A percentile compares a stretch with the other conserved stretches of the same genome.
Conservation (phyloP, 768 basidiomycete genomes). For the Kwoniella newhampshirensis region DNA sequence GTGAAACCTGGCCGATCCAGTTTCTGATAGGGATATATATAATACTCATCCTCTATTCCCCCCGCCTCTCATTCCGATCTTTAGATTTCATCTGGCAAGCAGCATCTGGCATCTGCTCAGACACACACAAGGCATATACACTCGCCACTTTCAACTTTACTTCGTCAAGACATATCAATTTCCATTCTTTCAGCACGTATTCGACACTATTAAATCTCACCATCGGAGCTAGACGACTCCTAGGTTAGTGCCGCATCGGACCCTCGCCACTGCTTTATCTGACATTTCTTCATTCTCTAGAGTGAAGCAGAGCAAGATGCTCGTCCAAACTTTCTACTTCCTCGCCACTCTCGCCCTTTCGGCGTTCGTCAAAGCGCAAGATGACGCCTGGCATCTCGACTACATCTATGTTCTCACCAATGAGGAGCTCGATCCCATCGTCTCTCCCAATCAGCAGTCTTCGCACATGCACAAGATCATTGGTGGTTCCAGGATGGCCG, state of each 20-base stretch:
- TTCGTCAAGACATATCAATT: background rate
- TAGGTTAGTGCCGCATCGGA: background rate
- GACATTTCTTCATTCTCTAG: background rate
- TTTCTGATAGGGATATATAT: constrained; percentile 10
- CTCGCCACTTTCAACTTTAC: background rate
- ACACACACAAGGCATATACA: background rate
- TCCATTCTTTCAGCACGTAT: background rate
- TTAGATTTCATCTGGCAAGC: background rate
- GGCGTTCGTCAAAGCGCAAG: constrained; percentile 15
- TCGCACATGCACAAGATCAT: constrained; percentile 49
- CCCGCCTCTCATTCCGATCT: background rate
- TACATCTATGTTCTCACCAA: constrained; percentile 32
- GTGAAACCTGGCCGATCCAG: constrained; percentile 10
- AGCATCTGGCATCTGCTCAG: background rate
- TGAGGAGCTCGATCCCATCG: constrained; percentile 48
- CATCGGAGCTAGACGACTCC: background rate
- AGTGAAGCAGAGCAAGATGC: constrained; percentile 13
- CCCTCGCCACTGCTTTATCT: background rate
- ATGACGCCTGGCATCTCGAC: constrained; percentile 36
- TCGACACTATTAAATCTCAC: background rate
- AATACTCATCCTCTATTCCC: constrained; percentile 7
- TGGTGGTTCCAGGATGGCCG: constrained; percentile 40
- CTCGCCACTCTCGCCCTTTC: constrained; percentile 6
- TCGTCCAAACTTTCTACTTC: constrained; percentile 16
- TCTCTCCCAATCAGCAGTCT: constrained; percentile 32